These are phyloP conservation scores for Dothistroma pini DNA, from an alignment of 2,329 filamentous ascomycete species.

Conservation along the genomic window DNA sequence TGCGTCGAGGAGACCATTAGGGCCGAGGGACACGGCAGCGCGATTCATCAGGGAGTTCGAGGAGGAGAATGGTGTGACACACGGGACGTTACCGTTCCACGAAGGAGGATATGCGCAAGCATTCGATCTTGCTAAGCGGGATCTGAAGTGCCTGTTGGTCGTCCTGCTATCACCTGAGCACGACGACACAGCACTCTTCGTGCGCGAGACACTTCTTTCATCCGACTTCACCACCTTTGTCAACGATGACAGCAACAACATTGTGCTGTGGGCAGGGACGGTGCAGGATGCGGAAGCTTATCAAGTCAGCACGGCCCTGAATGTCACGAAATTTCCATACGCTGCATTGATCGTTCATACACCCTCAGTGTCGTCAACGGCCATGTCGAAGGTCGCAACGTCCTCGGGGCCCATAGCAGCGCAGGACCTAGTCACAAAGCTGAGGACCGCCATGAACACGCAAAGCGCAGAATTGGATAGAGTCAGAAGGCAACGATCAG, in stretches of 20 bases:
- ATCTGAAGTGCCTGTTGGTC: constrained; percentile 88
- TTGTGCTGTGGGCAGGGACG: constrained; percentile 89
- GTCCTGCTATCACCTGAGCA: constrained; percentile 88
- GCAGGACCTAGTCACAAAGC: constrained; percentile 68
- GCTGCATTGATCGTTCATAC: constrained; percentile 82
- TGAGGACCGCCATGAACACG: constrained; percentile 68
- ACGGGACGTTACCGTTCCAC: constrained; percentile 68
- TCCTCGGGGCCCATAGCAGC: constrained; percentile 69
- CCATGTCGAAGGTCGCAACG: constrained; percentile 86
- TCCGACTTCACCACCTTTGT: constrained; percentile 71
- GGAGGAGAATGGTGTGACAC: constrained; percentile 71
- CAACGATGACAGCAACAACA: constrained; percentile 69
- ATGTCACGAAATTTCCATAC: constrained; percentile 91
- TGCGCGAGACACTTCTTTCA: constrained; percentile 75
- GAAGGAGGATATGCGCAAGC: constrained; percentile 91
- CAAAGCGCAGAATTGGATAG: constrained; percentile 72
- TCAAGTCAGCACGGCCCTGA: constrained; percentile 81
- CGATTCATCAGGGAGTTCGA: constrained; percentile 91
- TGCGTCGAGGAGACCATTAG: constrained; percentile 66
- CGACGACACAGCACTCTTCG: constrained; percentile 81
- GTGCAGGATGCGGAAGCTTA: constrained; percentile 92
- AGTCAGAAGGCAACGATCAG: constrained; percentile 70
- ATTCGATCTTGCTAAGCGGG: constrained; percentile 82
- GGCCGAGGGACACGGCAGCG: constrained; percentile 81
- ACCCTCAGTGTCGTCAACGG: constrained; percentile 73